A percentile compares a stretch with the other conserved stretches of the same genome.
Conservation (phyloP, 2,329 filamentous ascomycete species). For the Cladobotryum protrusum region DNA sequence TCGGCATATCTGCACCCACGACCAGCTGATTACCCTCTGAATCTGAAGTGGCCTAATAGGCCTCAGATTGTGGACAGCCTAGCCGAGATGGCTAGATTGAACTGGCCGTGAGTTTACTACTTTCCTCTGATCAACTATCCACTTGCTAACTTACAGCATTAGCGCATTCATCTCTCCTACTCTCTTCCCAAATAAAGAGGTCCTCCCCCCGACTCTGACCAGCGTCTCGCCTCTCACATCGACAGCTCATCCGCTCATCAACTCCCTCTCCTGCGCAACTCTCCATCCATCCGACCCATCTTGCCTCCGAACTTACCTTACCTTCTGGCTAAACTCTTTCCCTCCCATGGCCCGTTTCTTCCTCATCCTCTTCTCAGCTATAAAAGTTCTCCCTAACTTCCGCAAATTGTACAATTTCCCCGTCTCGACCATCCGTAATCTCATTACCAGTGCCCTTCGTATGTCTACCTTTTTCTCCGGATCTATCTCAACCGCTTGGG, state of each 20-base stretch:
- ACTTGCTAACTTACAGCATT: background rate
- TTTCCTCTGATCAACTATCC: background rate
- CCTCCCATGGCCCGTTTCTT: constrained; percentile 73
- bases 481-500: constrained; percentile 83
- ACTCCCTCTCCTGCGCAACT: constrained; percentile 78
- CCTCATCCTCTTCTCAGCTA: constrained; percentile 63
- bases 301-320: constrained; percentile 79
- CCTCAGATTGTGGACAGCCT: constrained; percentile 76
- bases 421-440: constrained; percentile 55
- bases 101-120: constrained; percentile 65
- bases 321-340: constrained; percentile 80
- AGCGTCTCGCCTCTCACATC: constrained; percentile 72
- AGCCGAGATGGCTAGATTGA: constrained; percentile 70
- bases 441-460: constrained; percentile 65
- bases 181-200: constrained; percentile 68
- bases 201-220: constrained; percentile 59
- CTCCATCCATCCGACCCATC: constrained; percentile 85
- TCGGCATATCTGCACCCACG: constrained; percentile 70
- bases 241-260: constrained; percentile 80
- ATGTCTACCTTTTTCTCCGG: constrained; percentile 70
- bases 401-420: constrained; percentile 64
- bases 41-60: constrained; percentile 66
- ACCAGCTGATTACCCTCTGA: constrained; percentile 60
- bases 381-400: constrained; percentile 61
- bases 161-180: constrained; percentile 78